Evolutionary conservation across 2,329 filamentous ascomycete genomes (phyloP), one percentile per base, ranked within the genome.

Genomic region (Tolypocladium endophyticum): DNA sequence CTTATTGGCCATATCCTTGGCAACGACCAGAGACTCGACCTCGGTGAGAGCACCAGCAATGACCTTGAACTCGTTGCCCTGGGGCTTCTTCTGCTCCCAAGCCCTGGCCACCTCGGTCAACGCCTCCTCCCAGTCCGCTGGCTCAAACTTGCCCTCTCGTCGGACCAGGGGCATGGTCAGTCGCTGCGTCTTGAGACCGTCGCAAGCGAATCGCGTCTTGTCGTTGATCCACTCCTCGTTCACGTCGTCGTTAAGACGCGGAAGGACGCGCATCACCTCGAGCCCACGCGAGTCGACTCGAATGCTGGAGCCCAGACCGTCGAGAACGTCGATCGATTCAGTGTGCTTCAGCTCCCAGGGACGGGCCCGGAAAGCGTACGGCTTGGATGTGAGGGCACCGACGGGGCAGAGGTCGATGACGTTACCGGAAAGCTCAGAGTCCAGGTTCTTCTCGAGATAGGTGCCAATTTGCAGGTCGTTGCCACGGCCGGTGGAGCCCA

Each of bases 161-260:
- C 92, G 89, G 69, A 97, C 87, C 64, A 99, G 79, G 50, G 94
- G 94, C 65, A 93, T 94, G 41, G 94, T 97, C 60, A 99, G 81
- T 71, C 94, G 86, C 77, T 99, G 94, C 55, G 93, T 97, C 84
- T 92, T 96, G 65, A 99, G 82, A 56, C 94, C 94, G 73, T 99
- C 94, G 73, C 92, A 96, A 50, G 94, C 93, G 73, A 97, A 99
- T 65, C 94, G 87, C 47, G 91, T 87, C 83, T 97, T 99, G 80
- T 99, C 94, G 76, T 97, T 94, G 74, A 99, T 97, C 94, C 94
- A 99, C 76, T 99, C 94, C 79, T 99, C 94, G 75, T 99, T 99
- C 69, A 99, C 86, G 69, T 97, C 92, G 72, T 99, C 94, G 73
- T 99, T 99, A 62, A 99, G 82, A 68, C 94, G 86, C 61, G 94